Base-by-base conservation (phyloP, 116 monocot genomes). In the Dioscorea cayenensis region DNA sequence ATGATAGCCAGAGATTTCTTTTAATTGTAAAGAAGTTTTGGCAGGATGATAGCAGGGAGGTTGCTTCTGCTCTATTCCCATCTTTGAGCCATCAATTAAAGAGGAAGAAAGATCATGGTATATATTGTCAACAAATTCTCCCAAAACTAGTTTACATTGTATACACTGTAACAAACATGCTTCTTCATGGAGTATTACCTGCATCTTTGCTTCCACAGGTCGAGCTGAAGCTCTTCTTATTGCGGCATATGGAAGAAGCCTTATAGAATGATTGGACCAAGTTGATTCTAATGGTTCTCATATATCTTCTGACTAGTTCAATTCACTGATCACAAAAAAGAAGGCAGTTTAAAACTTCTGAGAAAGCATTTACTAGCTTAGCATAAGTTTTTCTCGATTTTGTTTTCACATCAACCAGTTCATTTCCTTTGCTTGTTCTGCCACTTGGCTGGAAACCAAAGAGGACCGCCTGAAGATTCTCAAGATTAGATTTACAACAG, bases 51-150 rank as follows among this genome's bases (percentile, higher is more conserved):
- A 90, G 90, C 84, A 87, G 94, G 67, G 72, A 82, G 78, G 66
- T 76, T 37, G 94, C 94, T 32, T 86, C 80, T 6, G 64, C 70
- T 25, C 67, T 94, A 68, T 94, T 94, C 72, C 94, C 94, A 28
- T 80, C 77, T 5, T 65, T 88, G 80, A 79, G 80, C 68, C 80
- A 82, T 75, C 73, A 49, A 38, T 66, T 94, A 55, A 90, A 88
- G 72, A 79, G 90, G 75, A 90, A 94, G 77, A 94, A 94, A 76
- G 90, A 94, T 88, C 90, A 94, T 69, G 94, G 94, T 90, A 83
- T 18, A 14, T 20, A 3, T 62, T 2, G 11, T 65, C 29, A 25
- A n/a, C 22, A 13, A n/a, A 18, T 2, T 4, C 14, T n/a, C 29
- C n/a, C 32, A 32, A 23, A 27, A 23, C 48, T 62, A 14, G 7